Conservation (phyloP, 1,139 yeast genomes). For the Hemisphaericaspora lyxosophila region DNA sequence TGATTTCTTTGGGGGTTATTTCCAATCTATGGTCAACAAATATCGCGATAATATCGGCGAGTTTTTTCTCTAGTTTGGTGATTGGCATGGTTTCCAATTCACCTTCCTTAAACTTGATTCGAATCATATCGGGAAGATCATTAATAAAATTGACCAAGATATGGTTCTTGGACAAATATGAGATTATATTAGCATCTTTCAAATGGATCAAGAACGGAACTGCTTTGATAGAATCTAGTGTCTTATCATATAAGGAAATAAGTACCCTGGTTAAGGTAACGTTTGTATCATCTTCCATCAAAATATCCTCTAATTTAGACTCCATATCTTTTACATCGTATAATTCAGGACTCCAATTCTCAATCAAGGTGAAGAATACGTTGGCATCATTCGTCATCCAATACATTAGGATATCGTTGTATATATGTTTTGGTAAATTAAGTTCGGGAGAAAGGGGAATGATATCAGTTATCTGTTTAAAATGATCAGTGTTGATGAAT, state of each 20-base stretch:
- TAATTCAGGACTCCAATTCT: constrained; percentile 59
- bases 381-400: constrained; percentile 41
- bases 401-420: constrained; percentile 51
- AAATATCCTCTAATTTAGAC: constrained; percentile 45
- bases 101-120: constrained; percentile 34
- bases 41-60: constrained; percentile 50
- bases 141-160: constrained; percentile 51
- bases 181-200: constrained; percentile 55
- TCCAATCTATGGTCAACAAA: constrained; percentile 69
- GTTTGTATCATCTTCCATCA: constrained; percentile 22
- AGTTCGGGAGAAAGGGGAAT: constrained; percentile 51
- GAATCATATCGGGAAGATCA: constrained; percentile 53
- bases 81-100: constrained; percentile 38
- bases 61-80: constrained; percentile 35
- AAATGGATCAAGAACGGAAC: constrained; percentile 59
- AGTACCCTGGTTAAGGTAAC: constrained; percentile 46
- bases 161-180: constrained; percentile 61
- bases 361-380: constrained; percentile 41
- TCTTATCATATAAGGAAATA: constrained; percentile 55
- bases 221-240: constrained; percentile 62
- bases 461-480: constrained; percentile 46
- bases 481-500: constrained; percentile 52
- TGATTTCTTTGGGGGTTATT: constrained; percentile 50
- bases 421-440: constrained; percentile 41
- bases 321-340: constrained; percentile 52